Base-by-base conservation (phyloP, 1,284 basidiomycete genomes). In the Pterulicium gracile region DNA sequence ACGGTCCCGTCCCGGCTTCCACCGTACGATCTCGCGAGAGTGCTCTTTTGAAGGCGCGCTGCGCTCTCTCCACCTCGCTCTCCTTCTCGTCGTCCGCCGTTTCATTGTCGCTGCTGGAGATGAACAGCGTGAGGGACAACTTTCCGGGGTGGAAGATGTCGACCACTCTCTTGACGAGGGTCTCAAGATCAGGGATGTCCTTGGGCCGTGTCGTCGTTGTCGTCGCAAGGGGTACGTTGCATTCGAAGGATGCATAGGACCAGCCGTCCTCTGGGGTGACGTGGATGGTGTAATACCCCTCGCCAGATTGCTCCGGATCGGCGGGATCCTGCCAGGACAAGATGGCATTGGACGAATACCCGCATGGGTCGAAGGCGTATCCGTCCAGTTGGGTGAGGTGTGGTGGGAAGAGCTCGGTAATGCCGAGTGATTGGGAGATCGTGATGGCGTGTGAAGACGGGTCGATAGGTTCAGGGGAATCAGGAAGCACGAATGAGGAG, bases 161-260 rank as follows among this genome's bases (percentile, higher is more conserved):
- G 19, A 97, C 86, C 15, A 99, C 91, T 47, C 89, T 84, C 49
- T 80, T 77, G 48, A 98, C 78, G 48, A 98, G 79, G 14, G 82
- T 79, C 52, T 78, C 72, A 44, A 97, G 67, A 62, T 89, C 83
- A 21, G 89, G 85, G 40, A 87, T 75, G 46, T 62, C 58, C 45
- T 60, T 60, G 45, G 59, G 54, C 49, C 66, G 59, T 44, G 62
- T 59, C 49, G 59, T 58, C 40, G 62, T 61, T 21, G 56, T 56
- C 23, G 65, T 58, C 20, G 73, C 68, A 18, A 94, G 74, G 2
- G 90, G 88, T n/a, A 98, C 81, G 64, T 99, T 99, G 67, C 92
- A 96, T 67, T 99, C 96, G 68, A 98, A 98, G 55, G 86, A 90
- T 44, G 96, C 96, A 63, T 96, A 99, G 43, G 91, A 95, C 82